Conservation (phyloP, 164 flowering plant species). For the Dillenia suffruticosa region DNA sequence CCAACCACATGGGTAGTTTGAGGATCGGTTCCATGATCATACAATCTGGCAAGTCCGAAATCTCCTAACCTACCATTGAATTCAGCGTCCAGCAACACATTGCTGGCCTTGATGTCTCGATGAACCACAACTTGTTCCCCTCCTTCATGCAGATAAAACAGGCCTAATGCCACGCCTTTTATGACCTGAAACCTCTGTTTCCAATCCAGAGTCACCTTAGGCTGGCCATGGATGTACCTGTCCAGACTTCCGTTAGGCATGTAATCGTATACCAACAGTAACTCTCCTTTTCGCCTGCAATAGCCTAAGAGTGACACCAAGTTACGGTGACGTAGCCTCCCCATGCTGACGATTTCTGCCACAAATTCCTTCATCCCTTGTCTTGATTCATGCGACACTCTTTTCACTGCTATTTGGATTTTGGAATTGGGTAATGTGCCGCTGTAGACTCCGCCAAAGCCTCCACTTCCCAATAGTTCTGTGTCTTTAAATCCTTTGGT, state of each 20-base stretch:
- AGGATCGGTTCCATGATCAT: constrained; percentile 20
- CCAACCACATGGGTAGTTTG: constrained; percentile 29
- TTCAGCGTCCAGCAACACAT: constrained; percentile 27
- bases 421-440: constrained; percentile 19
- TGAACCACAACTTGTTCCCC: constrained; percentile 31
- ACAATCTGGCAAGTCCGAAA: constrained; percentile 28
- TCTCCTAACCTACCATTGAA: constrained; percentile 30
- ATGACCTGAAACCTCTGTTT: constrained; percentile 25
- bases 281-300: constrained; percentile 24
- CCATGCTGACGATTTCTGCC: constrained; percentile 31
- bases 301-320: constrained; percentile 29
- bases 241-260: constrained; percentile 36
- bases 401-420: constrained; percentile 27
- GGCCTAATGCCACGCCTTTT: constrained; percentile 29
- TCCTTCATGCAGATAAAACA: constrained; percentile 29
- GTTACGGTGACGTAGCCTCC: constrained; percentile 29
- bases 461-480: constrained; percentile 28
- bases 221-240: constrained; percentile 16
- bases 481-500: constrained; percentile 27
- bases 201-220: constrained; percentile 16
- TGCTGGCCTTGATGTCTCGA: constrained; percentile 34
- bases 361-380: constrained; percentile 35
- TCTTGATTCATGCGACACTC: constrained; percentile 28
- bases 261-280: constrained; percentile 31
- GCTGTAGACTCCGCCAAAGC: constrained; percentile 34